Conservation (phyloP, 2,329 filamentous ascomycete species). For the Aureobasidium sp. region DNA sequence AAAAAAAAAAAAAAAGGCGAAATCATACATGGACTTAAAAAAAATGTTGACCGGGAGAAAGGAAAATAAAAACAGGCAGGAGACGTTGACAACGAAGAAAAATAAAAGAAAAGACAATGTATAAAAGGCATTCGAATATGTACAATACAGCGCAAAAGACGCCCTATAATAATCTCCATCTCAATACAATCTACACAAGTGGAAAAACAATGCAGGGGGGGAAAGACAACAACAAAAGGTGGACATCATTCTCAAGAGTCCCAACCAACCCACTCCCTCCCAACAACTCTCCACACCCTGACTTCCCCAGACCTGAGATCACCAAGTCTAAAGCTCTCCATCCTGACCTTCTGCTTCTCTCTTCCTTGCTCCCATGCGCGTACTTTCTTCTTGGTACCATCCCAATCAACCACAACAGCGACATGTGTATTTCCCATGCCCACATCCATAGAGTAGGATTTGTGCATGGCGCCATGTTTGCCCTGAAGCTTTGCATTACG, state of each 20-base stretch:
- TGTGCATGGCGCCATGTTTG: slow-evolving; percentile 90
- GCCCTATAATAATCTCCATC: too few species aligned
- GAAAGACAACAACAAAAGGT: too few species aligned
- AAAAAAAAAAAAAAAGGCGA: background rate
- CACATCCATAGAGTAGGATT: slow-evolving; percentile 83
- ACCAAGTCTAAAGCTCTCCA: slow-evolving; percentile 89
- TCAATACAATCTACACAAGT: too few species aligned
- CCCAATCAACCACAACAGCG: slow-evolving; percentile 89
- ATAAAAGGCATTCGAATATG: too few species aligned
- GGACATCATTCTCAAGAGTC: slow-evolving; percentile 33
- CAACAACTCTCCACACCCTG: slow-evolving; percentile 95
- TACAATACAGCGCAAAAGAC: background rate
- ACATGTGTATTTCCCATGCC: slow-evolving; percentile 71
- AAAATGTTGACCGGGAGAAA: background rate
- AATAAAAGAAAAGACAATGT: background rate
- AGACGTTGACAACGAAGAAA: background rate
- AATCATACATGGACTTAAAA: background rate
- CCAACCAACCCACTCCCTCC: slow-evolving; percentile 88
- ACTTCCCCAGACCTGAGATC: slow-evolving; percentile 91
- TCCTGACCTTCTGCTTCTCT: slow-evolving; percentile 86
- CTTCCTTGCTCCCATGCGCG: slow-evolving; percentile 90
- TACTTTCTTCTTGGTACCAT: slow-evolving; percentile 97
- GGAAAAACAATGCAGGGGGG: too few species aligned
- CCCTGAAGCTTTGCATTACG: slow-evolving; percentile 93
- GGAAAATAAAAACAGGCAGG: background rate